These are phyloP conservation scores for Berkeleyomyces basicola DNA, from an alignment of 2,329 filamentous ascomycete genomes.

Conservation along the genomic window DNA sequence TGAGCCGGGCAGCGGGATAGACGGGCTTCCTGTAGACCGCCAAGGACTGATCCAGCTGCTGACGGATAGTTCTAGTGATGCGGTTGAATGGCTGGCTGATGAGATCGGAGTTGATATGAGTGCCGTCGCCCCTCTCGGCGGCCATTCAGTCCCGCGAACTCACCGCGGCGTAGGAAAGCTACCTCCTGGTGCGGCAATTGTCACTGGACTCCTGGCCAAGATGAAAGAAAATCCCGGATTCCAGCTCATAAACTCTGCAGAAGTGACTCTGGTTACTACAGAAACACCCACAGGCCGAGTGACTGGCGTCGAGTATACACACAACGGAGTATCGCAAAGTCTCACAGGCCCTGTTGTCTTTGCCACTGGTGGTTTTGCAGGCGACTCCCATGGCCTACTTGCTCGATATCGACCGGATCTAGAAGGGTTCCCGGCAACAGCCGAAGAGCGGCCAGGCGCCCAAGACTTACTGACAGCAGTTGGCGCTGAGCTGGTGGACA, in stretches of 20 bases:
- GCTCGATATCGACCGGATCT: constrained; percentile 42
- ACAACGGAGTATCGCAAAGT: constrained; percentile 21
- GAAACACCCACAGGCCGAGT: constrained; percentile 21
- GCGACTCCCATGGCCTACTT: constrained; percentile 40
- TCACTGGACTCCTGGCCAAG: constrained; percentile 34
- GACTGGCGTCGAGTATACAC: constrained; percentile 34
- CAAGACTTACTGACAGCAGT: constrained; percentile 27
- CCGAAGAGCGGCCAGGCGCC: constrained; percentile 39
- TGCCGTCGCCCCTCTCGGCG: constrained; percentile 41
- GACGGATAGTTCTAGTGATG: constrained; percentile 29
- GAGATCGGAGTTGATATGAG: constrained; percentile 41
- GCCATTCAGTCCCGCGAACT: constrained; percentile 38
- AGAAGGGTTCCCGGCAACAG: constrained; percentile 42
- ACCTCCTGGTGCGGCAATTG: constrained; percentile 43
- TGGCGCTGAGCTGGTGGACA: constrained; percentile 30
- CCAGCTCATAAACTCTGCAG: constrained; percentile 32
- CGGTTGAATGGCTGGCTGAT: constrained; percentile 40
- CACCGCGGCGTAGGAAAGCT: constrained; percentile 39
- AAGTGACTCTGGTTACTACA: constrained; percentile 34
- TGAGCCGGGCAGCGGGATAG: not conserved
- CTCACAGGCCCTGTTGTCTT: constrained; percentile 41
- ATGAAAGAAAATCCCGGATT: constrained; percentile 34
- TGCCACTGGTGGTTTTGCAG: constrained; percentile 44
- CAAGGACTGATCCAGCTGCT: constrained; percentile 32
- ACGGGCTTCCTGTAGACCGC: constrained; percentile 18